Percentiles rank a stretch among this genome's conserved stretches.
Conservation (phyloP, 2,329 filamentous ascomycete species). For the Ceratocystis colombiana region DNA sequence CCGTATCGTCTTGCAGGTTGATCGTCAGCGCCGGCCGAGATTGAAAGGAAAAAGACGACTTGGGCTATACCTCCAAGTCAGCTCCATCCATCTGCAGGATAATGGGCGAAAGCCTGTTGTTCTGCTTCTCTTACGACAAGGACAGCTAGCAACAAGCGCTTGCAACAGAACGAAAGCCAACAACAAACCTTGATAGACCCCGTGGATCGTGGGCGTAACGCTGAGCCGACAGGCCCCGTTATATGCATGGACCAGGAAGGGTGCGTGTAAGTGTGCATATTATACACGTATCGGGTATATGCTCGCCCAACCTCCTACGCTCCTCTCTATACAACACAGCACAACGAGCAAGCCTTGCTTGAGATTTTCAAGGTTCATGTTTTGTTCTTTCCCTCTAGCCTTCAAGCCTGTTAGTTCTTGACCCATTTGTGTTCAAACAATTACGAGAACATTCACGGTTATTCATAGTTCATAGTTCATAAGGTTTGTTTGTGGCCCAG, state of each 20-base stretch:
- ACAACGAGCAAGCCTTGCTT: no score
- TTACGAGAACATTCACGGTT: no score
- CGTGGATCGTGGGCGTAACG: conserved; percentile 2
- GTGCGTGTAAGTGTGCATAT: conserved; percentile 12
- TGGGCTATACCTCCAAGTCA: no score
- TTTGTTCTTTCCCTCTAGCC: no score
- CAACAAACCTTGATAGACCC: background rate
- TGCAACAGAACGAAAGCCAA: background rate
- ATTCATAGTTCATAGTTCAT: no score
- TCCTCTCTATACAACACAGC: background rate
- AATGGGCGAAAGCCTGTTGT: no score
- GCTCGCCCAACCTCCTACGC: background rate
- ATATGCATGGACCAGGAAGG: background rate
- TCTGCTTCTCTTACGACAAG: no score
- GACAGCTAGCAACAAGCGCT: background rate
- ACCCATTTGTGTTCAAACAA: no score
- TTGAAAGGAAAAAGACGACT: background rate
- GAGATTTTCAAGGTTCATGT: no score
- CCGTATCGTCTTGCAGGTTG: background rate
- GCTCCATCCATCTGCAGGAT: background rate
- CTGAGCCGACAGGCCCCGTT: background rate
- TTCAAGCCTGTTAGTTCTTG: no score
- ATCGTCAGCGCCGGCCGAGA: background rate
- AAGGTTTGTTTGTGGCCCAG: no score
- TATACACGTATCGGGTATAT: background rate